phyloP scores from a whole-genome alignment of 768 basidiomycete species.

The Pleurotus citrinopileatus region DNA sequence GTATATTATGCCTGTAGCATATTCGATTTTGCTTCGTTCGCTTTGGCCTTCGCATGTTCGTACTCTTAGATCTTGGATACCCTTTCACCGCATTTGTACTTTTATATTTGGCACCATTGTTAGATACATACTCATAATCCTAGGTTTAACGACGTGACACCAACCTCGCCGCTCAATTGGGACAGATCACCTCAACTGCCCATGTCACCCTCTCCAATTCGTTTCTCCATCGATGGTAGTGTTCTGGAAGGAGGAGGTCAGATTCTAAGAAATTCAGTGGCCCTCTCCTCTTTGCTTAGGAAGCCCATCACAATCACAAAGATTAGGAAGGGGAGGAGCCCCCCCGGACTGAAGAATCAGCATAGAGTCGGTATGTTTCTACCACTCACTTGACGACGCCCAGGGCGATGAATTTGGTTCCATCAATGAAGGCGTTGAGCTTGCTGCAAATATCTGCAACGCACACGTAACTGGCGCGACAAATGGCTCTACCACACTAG shows the following conservation, averaged over 20 bases:
- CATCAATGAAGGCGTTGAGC: slow-evolving; percentile 51
- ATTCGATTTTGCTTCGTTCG: background rate
- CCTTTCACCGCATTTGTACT: slow-evolving; percentile 7
- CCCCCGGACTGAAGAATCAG: slow-evolving; percentile 69
- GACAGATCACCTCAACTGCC: background rate
- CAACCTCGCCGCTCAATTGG: too few species aligned
- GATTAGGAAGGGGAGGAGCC: slow-evolving; percentile 54
- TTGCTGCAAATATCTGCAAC: slow-evolving; percentile 59
- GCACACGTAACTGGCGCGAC: slow-evolving; percentile 54
- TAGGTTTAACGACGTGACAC: too few species aligned
- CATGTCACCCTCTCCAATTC: background rate
- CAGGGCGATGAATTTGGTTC: background rate
- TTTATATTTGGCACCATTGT: slow-evolving; percentile 1
- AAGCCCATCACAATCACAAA: slow-evolving; percentile 59
- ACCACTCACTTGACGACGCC: background rate
- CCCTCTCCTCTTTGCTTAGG: slow-evolving; percentile 62
- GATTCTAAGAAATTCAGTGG: slow-evolving; percentile 65
- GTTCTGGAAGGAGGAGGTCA: slow-evolving; percentile 67
- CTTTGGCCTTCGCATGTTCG: background rate
- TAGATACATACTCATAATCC: too few species aligned
- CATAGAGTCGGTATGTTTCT: slow-evolving; percentile 59
- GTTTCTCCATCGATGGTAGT: slow-evolving; percentile 45
- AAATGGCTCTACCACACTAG: slow-evolving; percentile 49
- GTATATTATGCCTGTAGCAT: background rate
- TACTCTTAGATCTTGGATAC: background rate